Base-by-base conservation (phyloP, 371 early-diverging fungal genomes). In the Mortierella sp. region DNA sequence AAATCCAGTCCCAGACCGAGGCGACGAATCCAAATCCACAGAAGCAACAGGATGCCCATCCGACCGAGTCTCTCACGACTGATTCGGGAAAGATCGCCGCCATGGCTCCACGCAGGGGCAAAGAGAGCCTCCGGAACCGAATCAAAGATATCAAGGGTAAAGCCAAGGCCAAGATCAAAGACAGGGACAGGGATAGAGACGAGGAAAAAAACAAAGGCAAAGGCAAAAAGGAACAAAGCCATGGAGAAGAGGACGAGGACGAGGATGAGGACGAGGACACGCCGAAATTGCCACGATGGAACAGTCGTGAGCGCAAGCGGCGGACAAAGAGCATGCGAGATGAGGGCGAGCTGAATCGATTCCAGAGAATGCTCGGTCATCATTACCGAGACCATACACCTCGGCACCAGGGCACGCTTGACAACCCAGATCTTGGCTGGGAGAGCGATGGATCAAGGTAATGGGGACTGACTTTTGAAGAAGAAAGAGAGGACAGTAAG, bases 301-400 rank as follows among this genome's bases (percentile, higher is more conserved):
- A 23, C 50, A 43, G 29, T 46, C 51, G 30, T 23, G 48, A 25
- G 26, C 65, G 37, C 18, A 75, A 66, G 25, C 62, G 62, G 50
- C 61, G 69, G 14, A 72, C 68, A 12, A 72, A 66, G 56, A 68
- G 68, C 12, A 64, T 72, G 57, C 19, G 77, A 25, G 79, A 77
- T 44, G 79, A 77, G n/a, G 79, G 69, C 6, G 79, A 77, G 16
- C 62, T 63, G 1, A 68, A 55, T 55, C 48, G 70, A 48, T 19
- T 77, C 46, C 60, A 69, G 44, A 72, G 62, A 57, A 25, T 77
- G 5, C 51, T 77, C 30, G 64, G 72, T 29, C 23, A 19, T 26
- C 19, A 56, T 1, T 58, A 37, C 45, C 68, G 68, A 14, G 64
- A 56, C 21, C 37, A 28, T 14, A 37, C 3, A 37, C 37, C 37